Base-by-base conservation (phyloP, 352 stramenopile species). In the Pythium insidiosum region DNA sequence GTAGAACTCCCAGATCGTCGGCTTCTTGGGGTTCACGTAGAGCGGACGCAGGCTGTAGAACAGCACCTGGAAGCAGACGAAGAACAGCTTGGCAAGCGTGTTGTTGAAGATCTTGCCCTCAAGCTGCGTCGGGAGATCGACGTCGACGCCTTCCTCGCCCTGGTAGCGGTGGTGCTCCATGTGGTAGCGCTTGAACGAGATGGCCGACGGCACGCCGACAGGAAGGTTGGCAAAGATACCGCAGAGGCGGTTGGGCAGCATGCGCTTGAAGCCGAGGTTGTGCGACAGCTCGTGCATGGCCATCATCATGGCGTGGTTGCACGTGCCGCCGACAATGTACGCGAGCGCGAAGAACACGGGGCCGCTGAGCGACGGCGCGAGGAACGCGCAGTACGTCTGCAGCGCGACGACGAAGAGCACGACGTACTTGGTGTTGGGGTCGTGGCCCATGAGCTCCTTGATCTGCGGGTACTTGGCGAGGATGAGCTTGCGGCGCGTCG, bases 111-210 rank as follows among this genome's bases (percentile, higher is more conserved):
- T 77, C 43, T 85, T 75, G 34, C 69, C 89, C 62, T 99, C 95
- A 11, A 82, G 47, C 4, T 77, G 54, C 1, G 91, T 97, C 0
- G 95, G 93, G 25, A 99, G 79, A 52, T 99, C 95, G 6, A 96
- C 78, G 62, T 99, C 94, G 11, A 97, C 64, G 41, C 81, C 76
- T 38, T 98, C 76, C 30, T 95, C 86, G 38, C 95, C 95, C 66
- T 98, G 89, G 62, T 96, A 97, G 19, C 88, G 82, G 69, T 98
- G 95, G 77, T 99, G 95, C 53, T 98, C 92, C 62, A 97, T 86
- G 68, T 99, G 95, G 70, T 99, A 98, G 10, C 89, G 67, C 68
- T 97, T 98, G 68, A 99, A 98, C 20, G 87, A 84, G 39, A 95
- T 75, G 15, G 87, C 72, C 2, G 86, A 90, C 0, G 96, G 94